Conservation (phyloP, 192 early-diverging fungal species). For the Coemansia sp. region DNA sequence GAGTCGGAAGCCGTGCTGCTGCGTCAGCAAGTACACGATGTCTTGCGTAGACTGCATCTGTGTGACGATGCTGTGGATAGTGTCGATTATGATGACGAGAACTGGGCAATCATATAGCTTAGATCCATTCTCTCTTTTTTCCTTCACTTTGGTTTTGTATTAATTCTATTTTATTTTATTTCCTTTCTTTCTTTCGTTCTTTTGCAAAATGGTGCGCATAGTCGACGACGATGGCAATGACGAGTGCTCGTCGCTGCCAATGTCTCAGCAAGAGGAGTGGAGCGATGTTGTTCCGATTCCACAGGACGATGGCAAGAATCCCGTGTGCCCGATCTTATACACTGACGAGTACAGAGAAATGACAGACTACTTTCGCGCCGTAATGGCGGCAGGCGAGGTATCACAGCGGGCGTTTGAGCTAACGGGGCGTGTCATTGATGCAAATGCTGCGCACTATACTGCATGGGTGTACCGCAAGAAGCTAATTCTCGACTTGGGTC, state of each 20-base stretch:
- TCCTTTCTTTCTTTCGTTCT: neutral
- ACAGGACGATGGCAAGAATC: conserved; percentile 36
- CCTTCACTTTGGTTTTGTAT: neutral
- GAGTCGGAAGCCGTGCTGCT: conserved; percentile 17
- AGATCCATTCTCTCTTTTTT: neutral
- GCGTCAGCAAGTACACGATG: conserved; percentile 34
- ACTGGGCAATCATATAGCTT: conserved; percentile 43
- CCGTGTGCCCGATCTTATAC: conserved; percentile 52
- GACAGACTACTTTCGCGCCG: conserved; percentile 90
- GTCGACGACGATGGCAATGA: neutral
- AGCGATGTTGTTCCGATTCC: conserved; percentile 44
- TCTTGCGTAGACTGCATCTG: conserved; percentile 39
- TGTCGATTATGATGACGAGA: conserved; percentile 45
- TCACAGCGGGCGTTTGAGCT: conserved; percentile 81
- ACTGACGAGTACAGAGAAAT: conserved; percentile 48
- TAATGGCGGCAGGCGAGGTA: conserved; percentile 69
- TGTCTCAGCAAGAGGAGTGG: conserved; percentile 32
- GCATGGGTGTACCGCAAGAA: conserved; percentile 93
- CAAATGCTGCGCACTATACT: conserved; percentile 94
- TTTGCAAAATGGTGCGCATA: conserved; percentile 14
- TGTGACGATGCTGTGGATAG: conserved; percentile 53
- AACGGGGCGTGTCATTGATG: conserved; percentile 75
- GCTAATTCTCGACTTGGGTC: conserved; percentile 67
- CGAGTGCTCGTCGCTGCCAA: conserved; percentile 11
- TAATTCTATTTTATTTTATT: conserved; percentile 1